Percentiles rank a stretch among this genome's conserved stretches.
phyloP scores from a whole-genome alignment of 1,284 basidiomycete species.

The Agroathelia rolfsii region DNA sequence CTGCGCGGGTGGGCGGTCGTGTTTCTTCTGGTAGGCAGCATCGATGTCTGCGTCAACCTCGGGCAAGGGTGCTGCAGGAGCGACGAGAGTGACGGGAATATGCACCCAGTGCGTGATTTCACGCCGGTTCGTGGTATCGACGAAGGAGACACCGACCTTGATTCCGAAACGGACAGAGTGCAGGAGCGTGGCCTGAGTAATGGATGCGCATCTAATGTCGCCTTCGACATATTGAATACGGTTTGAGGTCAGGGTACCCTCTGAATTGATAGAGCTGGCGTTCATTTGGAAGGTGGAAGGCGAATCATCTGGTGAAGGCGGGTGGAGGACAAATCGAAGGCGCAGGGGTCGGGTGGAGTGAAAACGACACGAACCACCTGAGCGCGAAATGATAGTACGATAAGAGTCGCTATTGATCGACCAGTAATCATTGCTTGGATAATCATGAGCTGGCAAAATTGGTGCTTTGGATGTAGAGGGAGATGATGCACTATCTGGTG shows the following conservation, averaged over 20 bases:
- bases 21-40: constrained; percentile 73
- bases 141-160: constrained; percentile 57
- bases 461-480: too few species aligned
- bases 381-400: constrained; percentile 51
- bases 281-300: constrained; percentile 35
- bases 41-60: constrained; percentile 62
- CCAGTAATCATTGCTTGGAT: too few species aligned
- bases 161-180: constrained; percentile 63
- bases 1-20: constrained; percentile 62
- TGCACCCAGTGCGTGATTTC: constrained; percentile 51
- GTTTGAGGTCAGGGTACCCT: constrained; percentile 26
- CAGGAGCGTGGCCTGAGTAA: constrained; percentile 65
- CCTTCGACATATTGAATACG: constrained; percentile 38
- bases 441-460: too few species aligned
- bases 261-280: too few species aligned
- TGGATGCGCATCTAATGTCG: constrained; percentile 55
- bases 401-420: too few species aligned
- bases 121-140: constrained; percentile 53
- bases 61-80: constrained; percentile 63
- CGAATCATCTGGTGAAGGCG: constrained; percentile 39
- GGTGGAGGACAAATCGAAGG: constrained; percentile 64
- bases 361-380: constrained; percentile 72
- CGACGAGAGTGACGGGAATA: constrained; percentile 60
- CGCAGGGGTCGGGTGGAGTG: constrained; percentile 58
- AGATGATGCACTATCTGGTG: too few species aligned